phyloP scores from a whole-genome alignment of 2,329 filamentous ascomycete genomes.

The Epichloe sp. region DNA sequence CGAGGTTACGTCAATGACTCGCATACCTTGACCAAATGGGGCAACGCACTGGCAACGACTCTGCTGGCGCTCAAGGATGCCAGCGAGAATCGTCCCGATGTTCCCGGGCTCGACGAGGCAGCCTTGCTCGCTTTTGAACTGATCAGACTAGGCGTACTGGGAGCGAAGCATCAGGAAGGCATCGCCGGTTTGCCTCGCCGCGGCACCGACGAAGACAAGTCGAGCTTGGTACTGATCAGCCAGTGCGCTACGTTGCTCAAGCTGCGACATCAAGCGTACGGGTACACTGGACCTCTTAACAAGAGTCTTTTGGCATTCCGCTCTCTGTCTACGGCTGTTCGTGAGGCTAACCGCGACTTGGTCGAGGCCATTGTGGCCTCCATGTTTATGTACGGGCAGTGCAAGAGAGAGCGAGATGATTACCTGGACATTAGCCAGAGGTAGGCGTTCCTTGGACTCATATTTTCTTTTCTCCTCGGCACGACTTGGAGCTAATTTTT shows the following conservation, averaged over 20 bases:
- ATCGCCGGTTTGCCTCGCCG: conserved; percentile 42
- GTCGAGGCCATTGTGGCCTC: conserved; percentile 70
- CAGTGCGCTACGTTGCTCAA: conserved; percentile 74
- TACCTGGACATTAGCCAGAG: conserved; percentile 56
- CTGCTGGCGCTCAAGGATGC: conserved; percentile 48
- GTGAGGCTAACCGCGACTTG: conserved; percentile 67
- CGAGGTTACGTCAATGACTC: conserved; percentile 69
- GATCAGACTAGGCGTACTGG: conserved; percentile 65
- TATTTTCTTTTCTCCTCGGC: not conserved
- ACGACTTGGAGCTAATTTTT: not conserved
- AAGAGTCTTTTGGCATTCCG: conserved; percentile 80
- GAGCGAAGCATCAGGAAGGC: conserved; percentile 48
- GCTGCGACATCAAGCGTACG: conserved; percentile 69
- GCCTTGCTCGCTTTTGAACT: conserved; percentile 78
- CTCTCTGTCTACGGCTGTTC: conserved; percentile 67
- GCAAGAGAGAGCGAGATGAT: conserved; percentile 54
- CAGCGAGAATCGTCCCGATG: conserved; percentile 28
- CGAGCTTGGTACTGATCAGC: conserved; percentile 69
- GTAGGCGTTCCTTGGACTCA: conserved; percentile 31
- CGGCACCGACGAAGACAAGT: conserved; percentile 58
- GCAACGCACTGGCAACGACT: conserved; percentile 60
- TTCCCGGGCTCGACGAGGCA: conserved; percentile 54
- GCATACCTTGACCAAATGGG: conserved; percentile 76
- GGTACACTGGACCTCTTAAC: conserved; percentile 89
- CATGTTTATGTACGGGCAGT: conserved; percentile 71